Conservation (phyloP, 1,139 yeast genomes). For the Geotrichum australiense region DNA sequence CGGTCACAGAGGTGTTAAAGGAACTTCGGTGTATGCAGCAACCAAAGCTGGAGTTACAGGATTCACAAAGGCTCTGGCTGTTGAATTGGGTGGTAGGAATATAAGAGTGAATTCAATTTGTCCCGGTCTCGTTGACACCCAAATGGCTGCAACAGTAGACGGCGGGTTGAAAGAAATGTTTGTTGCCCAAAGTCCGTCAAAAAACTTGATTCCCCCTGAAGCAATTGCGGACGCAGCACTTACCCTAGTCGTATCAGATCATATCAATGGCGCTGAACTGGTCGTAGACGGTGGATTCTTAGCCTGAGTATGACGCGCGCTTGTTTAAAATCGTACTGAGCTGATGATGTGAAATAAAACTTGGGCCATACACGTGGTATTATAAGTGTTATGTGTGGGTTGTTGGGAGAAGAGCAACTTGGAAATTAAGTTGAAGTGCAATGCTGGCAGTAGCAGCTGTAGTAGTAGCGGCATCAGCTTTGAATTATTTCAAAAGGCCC, state of each 20-base stretch:
- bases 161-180: conserved; percentile 20
- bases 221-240: conserved; percentile 35
- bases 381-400: too few relatives aligned
- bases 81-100: conserved; percentile 47
- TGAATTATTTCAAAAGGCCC: too few relatives aligned
- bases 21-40: conserved; percentile 73
- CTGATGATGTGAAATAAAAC: too few relatives aligned
- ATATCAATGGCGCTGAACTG: conserved; percentile 32
- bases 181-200: conserved; percentile 22
- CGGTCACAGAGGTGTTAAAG: conserved; percentile 45
- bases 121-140: conserved; percentile 78
- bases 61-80: conserved; percentile 56
- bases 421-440: too few relatives aligned
- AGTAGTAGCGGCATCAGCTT: too few relatives aligned
- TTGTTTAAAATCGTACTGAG: too few relatives aligned
- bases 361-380: too few relatives aligned
- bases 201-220: conserved; percentile 27
- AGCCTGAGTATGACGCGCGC: too few relatives aligned
- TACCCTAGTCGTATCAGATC: conserved; percentile 26
- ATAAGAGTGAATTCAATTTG: conserved; percentile 58
- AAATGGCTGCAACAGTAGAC: conserved; percentile 41
- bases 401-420: too few relatives aligned
- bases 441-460: too few relatives aligned
- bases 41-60: conserved; percentile 68
- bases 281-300: conserved; percentile 33